Evolutionary conservation across 163 green algal genomes (phyloP).

Genomic region (Chlorella variabilis): DNA sequence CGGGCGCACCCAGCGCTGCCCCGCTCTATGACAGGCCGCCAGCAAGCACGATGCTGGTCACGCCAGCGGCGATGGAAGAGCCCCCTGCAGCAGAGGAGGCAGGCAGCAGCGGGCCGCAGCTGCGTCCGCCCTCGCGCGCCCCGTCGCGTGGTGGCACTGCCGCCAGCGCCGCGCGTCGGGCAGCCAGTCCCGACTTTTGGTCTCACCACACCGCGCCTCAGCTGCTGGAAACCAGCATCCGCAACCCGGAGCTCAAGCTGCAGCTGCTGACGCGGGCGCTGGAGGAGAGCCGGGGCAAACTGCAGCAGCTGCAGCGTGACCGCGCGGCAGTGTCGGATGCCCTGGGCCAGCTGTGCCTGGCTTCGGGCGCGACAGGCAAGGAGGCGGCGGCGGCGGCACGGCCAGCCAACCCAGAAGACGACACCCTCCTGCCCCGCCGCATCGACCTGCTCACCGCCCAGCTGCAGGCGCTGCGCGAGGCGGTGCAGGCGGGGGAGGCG

Average conservation of each 20-base stretch:
- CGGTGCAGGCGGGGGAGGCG: neutral
- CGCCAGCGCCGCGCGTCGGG: neutral
- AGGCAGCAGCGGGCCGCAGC: neutral
- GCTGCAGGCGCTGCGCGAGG: neutral
- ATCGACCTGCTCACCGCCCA: conserved; percentile 18
- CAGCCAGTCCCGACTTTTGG: neutral
- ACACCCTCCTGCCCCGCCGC: neutral
- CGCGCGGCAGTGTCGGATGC: neutral
- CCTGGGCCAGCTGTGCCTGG: neutral
- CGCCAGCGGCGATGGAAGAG: too few species aligned
- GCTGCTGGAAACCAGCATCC: conserved; percentile 5
- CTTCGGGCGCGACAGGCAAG: neutral
- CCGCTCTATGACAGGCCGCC: neutral
- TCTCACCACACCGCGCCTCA: neutral
- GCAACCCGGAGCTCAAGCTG: conserved; percentile 17
- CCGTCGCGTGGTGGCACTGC: neutral
- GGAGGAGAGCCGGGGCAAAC: conserved; percentile 14
- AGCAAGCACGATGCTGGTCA: too few species aligned
- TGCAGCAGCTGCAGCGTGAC: neutral
- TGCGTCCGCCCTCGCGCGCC: neutral
- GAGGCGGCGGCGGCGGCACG: neutral
- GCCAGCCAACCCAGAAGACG: neutral
- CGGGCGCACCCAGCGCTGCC: neutral
- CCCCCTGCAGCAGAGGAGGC: too few species aligned
- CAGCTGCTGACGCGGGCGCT: conserved; percentile 22